These are phyloP conservation scores for Leucaena leucocephala DNA, from an alignment of 306 rosid species.

Conservation along the genomic window DNA sequence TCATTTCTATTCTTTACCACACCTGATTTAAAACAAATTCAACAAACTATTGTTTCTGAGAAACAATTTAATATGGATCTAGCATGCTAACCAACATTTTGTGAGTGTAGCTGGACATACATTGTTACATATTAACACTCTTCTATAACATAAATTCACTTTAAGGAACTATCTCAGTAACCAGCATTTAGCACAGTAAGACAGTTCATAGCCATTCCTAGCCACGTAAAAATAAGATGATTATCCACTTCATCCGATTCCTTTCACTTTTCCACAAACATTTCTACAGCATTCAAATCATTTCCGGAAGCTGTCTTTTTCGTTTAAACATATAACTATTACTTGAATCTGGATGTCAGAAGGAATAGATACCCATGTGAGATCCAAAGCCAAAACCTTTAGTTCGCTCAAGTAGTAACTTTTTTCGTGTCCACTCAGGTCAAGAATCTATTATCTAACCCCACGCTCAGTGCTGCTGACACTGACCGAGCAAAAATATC, in stretches of 20 bases:
- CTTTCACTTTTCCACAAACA: constrained; percentile 13
- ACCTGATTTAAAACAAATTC: background rate
- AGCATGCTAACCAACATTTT: background rate
- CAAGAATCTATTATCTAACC: constrained; percentile 12
- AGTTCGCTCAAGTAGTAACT: constrained; percentile 16
- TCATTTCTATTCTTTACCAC: background rate
- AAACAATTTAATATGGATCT: background rate
- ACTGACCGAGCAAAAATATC: background rate
- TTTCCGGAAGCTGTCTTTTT: background rate
- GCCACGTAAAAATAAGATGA: background rate
- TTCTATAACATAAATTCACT: constrained; percentile 6
- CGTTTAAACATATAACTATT: background rate
- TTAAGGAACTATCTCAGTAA: background rate
- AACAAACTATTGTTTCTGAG: background rate
- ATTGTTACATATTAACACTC: background rate
- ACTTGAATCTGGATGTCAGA: background rate
- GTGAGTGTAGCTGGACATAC: background rate
- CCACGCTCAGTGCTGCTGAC: constrained; percentile 9
- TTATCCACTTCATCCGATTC: background rate
- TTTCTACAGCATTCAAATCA: background rate
- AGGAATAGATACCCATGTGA: constrained; percentile 4
- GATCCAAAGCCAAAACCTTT: constrained; percentile 7
- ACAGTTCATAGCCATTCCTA: constrained; percentile 7
- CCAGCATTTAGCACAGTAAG: background rate
- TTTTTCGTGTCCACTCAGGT: constrained; percentile 24